Conservation (phyloP, 768 basidiomycete species). For the Leucocoprinus birnbaumii region DNA sequence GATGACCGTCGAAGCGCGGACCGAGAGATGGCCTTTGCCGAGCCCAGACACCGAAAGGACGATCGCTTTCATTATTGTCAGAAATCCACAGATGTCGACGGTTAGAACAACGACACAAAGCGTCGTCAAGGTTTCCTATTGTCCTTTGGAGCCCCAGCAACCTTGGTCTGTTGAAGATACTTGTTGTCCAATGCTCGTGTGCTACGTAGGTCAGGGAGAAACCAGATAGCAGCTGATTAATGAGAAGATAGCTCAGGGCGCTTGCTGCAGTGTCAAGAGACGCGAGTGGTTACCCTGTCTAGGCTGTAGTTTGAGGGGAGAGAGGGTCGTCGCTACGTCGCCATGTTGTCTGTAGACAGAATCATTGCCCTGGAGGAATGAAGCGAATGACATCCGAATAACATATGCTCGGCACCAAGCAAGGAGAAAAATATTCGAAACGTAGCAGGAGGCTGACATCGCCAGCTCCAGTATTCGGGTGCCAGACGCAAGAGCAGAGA, state of each 20-base stretch:
- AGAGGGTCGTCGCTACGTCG: too few species aligned
- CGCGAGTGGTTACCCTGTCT: background rate
- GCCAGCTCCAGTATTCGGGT: background rate
- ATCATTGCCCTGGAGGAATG: background rate
- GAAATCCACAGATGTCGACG: background rate
- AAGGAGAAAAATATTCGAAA: background rate
- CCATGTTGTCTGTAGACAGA: background rate
- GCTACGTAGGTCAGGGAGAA: too few species aligned
- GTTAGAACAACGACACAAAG: too few species aligned
- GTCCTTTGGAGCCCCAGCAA: background rate
- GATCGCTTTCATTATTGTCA: too few species aligned
- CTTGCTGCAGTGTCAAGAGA: background rate
- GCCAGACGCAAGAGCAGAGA: background rate
- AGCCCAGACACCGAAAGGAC: too few species aligned
- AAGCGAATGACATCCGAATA: too few species aligned
- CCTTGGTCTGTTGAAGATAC: background rate
- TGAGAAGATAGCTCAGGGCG: background rate
- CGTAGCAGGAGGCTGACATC: too few species aligned
- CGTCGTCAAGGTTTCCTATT: background rate
- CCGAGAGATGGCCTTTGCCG: too few species aligned
- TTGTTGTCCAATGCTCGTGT: background rate
- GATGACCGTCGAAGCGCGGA: background rate
- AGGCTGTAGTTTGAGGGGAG: background rate
- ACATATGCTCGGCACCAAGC: too few species aligned
- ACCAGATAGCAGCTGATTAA: background rate